Evolutionary conservation across 2,329 filamentous ascomycete species (phyloP).

Genomic region (Penicillium sp.): DNA sequence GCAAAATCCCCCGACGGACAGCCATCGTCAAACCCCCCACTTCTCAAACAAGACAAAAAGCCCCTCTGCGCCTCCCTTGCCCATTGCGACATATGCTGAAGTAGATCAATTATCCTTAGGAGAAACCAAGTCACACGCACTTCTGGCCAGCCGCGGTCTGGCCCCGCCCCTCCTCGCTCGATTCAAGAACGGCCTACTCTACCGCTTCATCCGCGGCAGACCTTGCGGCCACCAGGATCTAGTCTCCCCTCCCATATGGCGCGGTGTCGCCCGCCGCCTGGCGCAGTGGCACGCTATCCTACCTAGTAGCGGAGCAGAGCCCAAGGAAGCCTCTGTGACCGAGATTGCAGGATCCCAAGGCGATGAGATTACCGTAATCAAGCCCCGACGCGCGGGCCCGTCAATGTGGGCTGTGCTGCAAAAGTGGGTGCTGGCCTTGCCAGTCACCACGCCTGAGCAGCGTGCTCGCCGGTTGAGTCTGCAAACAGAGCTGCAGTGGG

Average conservation of each 20-base stretch:
- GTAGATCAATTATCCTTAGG: slow-evolving; percentile 43
- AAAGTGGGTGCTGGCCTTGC: slow-evolving; percentile 88
- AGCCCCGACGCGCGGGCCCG: slow-evolving; percentile 61
- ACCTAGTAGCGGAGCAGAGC: slow-evolving; percentile 51
- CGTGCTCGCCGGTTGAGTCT: slow-evolving; percentile 64
- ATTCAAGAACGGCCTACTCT: slow-evolving; percentile 94
- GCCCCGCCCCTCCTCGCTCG: slow-evolving; percentile 85
- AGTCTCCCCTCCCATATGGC: slow-evolving; percentile 70
- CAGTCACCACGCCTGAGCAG: slow-evolving; percentile 68
- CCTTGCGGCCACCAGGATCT: slow-evolving; percentile 80
- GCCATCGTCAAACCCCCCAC: background rate
- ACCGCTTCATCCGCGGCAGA: slow-evolving; percentile 80
- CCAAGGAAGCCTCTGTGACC: slow-evolving; percentile 16
- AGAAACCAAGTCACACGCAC: slow-evolving; percentile 70
- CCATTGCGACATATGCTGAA: slow-evolving; percentile 38
- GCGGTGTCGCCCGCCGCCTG: slow-evolving; percentile 76
- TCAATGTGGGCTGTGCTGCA: slow-evolving; percentile 95
- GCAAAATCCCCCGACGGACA: slow-evolving; percentile 6
- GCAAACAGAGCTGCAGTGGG: slow-evolving; percentile 69
- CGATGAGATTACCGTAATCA: slow-evolving; percentile 18
- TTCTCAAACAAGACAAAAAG: background rate
- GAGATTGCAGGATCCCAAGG: slow-evolving; percentile 15
- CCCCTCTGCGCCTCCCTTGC: slow-evolving; percentile 18
- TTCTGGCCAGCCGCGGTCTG: slow-evolving; percentile 77
- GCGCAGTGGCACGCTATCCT: slow-evolving; percentile 87